A percentile compares a stretch with the other conserved stretches of the same genome.
Evolutionary conservation across 2,329 filamentous ascomycete species (phyloP).

Genomic region (Fusarium sp.): DNA sequence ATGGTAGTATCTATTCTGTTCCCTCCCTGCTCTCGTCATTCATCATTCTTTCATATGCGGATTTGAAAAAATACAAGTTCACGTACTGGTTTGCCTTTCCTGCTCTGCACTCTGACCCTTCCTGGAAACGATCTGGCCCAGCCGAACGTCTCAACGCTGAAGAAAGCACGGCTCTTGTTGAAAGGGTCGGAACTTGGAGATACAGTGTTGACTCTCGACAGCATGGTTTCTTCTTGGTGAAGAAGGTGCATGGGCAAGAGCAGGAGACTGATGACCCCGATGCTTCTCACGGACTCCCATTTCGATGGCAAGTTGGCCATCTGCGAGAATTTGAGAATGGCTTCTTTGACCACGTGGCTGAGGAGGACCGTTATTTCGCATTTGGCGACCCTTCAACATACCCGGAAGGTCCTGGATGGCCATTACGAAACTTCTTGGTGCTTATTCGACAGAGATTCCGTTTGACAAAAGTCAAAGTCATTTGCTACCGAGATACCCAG

Average conservation of each 20-base stretch:
- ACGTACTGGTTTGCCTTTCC: constrained; percentile 99
- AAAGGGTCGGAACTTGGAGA: constrained; percentile 88
- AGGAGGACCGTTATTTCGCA: constrained; percentile 83
- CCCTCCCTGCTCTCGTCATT: constrained; percentile 93
- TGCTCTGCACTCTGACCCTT: constrained; percentile 87
- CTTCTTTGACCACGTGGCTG: constrained; percentile 81
- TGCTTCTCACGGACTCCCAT: constrained; percentile 65
- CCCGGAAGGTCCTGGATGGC: constrained; percentile 88
- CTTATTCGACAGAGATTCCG: constrained; percentile 86
- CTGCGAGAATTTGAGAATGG: constrained; percentile 85
- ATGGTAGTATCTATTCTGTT: constrained; percentile 95
- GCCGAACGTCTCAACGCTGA: constrained; percentile 69
- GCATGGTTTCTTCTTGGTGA: constrained; percentile 96
- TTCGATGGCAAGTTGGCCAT: constrained; percentile 81
- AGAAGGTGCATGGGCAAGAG: constrained; percentile 69
- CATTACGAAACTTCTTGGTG: constrained; percentile 88
- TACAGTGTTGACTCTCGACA: constrained; percentile 85
- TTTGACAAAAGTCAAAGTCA: constrained; percentile 80
- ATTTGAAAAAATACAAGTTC: constrained; percentile 97
- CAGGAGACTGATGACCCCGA: constrained; percentile 66
- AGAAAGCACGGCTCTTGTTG: constrained; percentile 84
- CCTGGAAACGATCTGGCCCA: constrained; percentile 76
- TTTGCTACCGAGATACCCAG: constrained; percentile 91
- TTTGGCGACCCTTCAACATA: constrained; percentile 97
- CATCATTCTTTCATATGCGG: constrained; percentile 89